These are phyloP conservation scores for Fusarium sp. DNA, from an alignment of 2,329 filamentous ascomycete genomes.

Conservation along the genomic window DNA sequence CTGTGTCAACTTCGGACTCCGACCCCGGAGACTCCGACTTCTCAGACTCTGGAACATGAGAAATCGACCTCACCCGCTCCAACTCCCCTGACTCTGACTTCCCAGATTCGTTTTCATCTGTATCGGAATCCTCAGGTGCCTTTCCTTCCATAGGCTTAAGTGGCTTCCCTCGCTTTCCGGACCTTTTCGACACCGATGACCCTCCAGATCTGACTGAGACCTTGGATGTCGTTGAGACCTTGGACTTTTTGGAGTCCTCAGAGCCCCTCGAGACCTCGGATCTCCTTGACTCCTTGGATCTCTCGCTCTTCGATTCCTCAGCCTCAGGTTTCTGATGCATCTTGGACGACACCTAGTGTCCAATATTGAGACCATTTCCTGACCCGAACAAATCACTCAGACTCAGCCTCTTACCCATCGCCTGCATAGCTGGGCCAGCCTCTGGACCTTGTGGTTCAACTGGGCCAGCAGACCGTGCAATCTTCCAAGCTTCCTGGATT, in stretches of 20 bases:
- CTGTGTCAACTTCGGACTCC: slow-evolving; percentile 7
- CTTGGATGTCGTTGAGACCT: not conserved
- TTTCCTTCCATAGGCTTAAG: too few relatives aligned
- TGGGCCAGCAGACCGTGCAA: slow-evolving; percentile 45
- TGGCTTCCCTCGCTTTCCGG: not conserved
- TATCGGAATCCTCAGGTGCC: not conserved
- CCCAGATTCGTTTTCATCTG: not conserved
- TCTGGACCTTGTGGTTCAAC: slow-evolving; percentile 46
- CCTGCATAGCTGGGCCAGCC: slow-evolving; percentile 55
- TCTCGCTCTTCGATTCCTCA: not conserved
- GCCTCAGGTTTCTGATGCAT: not conserved
- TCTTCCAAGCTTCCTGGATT: slow-evolving; percentile 56
- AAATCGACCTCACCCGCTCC: not conserved
- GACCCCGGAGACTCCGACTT: not conserved
- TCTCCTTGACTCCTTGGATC: not conserved
- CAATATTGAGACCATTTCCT: slow-evolving; percentile 37
- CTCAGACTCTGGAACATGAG: not conserved
- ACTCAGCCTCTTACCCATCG: slow-evolving; percentile 55
- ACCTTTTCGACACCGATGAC: not conserved
- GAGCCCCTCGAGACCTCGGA: not conserved
- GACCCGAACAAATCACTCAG: slow-evolving; percentile 57
- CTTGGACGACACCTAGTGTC: slow-evolving; percentile 26
- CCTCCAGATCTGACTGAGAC: not conserved
- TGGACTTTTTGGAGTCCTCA: too few relatives aligned
- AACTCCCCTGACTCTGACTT: not conserved